Percentiles rank a stretch among this genome's conserved stretches.
Conservation (phyloP, 2,329 filamentous ascomycete species). For the Chaetomium strumarium region DNA sequence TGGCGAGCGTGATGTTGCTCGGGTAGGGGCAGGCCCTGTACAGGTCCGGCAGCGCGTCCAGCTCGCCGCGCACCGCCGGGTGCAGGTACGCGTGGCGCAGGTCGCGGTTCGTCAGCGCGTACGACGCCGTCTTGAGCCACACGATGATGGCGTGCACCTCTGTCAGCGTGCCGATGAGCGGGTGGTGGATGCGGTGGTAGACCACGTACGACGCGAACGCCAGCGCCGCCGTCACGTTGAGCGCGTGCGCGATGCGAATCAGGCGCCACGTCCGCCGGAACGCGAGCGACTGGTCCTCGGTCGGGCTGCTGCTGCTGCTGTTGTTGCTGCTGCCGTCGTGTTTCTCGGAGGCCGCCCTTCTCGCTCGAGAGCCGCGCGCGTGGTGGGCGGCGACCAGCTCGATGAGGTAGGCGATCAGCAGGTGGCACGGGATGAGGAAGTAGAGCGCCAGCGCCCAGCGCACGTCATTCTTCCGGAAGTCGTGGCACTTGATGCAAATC, state of each 20-base stretch:
- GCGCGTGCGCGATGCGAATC: constrained; percentile 71
- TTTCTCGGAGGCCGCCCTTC: no score
- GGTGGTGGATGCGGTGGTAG: constrained; percentile 88
- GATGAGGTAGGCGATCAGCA: constrained; percentile 85
- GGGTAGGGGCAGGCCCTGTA: constrained; percentile 85
- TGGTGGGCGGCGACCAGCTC: constrained; percentile 77
- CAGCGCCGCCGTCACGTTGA: constrained; percentile 80
- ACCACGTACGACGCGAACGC: constrained; percentile 77
- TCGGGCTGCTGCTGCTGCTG: constrained; percentile 47
- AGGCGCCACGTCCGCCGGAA: constrained; percentile 74
- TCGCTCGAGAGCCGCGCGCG: constrained; percentile 62
- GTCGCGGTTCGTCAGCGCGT: constrained; percentile 94
- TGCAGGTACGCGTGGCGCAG: constrained; percentile 86
- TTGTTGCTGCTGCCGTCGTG: constrained; percentile 40
- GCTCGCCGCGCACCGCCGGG: constrained; percentile 59
- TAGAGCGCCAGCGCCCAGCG: constrained; percentile 72
- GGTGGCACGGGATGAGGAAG: constrained; percentile 80
- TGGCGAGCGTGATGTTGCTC: constrained; percentile 78
- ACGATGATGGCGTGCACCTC: constrained; percentile 91
- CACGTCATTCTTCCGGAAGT: constrained; percentile 74
- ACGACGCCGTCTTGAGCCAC: constrained; percentile 93
- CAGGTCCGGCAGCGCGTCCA: constrained; percentile 68
- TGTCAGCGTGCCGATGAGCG: constrained; percentile 83
- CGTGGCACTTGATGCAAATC: constrained; percentile 85
- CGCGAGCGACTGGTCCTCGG: constrained; percentile 55